Evolutionary conservation across 345 rosid species (phyloP), one percentile per base, ranked within the genome.

Genomic region (Moricandia arvensis): DNA sequence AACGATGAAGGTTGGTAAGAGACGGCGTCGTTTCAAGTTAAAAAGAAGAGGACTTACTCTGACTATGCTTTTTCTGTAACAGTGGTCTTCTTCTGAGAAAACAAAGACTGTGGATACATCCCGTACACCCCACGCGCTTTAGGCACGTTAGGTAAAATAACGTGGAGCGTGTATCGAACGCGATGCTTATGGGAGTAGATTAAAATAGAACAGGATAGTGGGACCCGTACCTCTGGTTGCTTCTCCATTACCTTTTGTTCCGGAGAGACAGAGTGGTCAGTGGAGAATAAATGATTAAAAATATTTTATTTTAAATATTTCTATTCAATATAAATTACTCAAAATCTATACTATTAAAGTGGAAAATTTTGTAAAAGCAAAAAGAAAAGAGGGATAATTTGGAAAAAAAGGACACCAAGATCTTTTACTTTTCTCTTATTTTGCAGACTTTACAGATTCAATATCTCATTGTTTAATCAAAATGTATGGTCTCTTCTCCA

Each of bases 1-100:
- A 35, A n/a, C n/a, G 60, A 31, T 8, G 57, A 68, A 69, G 69
- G 75, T 57, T 57, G 63, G 72, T 54, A 21, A 0, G 68, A 17
- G 54, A 78, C 86, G 84, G 12, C 33, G 85, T 66, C 86, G 83
- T 85, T 79, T 74, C 5, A 18, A 83, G 85, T 82, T 17, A 24
- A 63, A 41, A 16, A 17, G 51, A 49, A 55, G 79, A 69, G 59
- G 55, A 69, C 72, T 72, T 17, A 41, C 31, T 29, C 24, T 21
- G 72, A 72, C 80, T 77, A 73, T 66, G 58, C 35, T 47, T 66
- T 71, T 6, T 58, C 45, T 71, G 85, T 78, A 84, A 86, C 82
- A 73, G 74, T 58, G 75, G 83, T 75, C 53, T 13, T 45, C 11
- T 82, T 45, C 70, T 84, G 73, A 74, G 74, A 71, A 65, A 70